Conservation (phyloP, 164 flowering plant genomes). For the Tinospora cordifolia region DNA sequence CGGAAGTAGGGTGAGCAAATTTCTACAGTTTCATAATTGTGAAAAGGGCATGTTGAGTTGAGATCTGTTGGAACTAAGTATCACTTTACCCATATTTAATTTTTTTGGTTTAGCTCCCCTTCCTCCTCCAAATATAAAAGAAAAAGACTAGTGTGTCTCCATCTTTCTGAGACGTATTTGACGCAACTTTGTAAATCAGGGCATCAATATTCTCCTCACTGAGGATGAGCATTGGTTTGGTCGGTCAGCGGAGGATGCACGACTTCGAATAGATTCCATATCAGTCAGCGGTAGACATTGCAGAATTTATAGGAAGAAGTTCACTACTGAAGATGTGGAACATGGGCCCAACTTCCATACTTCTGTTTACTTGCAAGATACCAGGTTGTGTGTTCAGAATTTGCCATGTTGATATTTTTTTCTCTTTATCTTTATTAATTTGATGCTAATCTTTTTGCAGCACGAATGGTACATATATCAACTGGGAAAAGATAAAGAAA, state of each 20-base stretch:
- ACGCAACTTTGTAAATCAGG: conserved; percentile 38
- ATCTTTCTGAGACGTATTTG: conserved; percentile 11
- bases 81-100: no score
- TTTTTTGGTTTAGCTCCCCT: no score
- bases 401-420: not conserved
- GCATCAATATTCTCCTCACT: conserved; percentile 63
- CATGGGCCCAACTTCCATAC: conserved; percentile 15
- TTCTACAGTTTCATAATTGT: no score
- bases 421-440: conserved; percentile 4
- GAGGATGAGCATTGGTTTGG: conserved; percentile 72
- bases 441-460: conserved; percentile 35
- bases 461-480: conserved; percentile 87
- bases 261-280: conserved; percentile 56
- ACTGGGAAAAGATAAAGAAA: conserved; percentile 69
- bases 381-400: conserved; percentile 44
- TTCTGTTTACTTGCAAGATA: conserved; percentile 61
- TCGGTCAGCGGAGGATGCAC: conserved; percentile 45
- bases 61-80: no score
- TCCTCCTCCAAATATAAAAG: no score
- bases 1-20: no score
- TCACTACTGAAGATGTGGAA: conserved; percentile 28
- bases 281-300: conserved; percentile 79
- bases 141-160: not conserved
- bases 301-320: conserved; percentile 48
- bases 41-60: no score